Conservation (phyloP, 768 basidiomycete species). For the Suillus tomentosus region DNA sequence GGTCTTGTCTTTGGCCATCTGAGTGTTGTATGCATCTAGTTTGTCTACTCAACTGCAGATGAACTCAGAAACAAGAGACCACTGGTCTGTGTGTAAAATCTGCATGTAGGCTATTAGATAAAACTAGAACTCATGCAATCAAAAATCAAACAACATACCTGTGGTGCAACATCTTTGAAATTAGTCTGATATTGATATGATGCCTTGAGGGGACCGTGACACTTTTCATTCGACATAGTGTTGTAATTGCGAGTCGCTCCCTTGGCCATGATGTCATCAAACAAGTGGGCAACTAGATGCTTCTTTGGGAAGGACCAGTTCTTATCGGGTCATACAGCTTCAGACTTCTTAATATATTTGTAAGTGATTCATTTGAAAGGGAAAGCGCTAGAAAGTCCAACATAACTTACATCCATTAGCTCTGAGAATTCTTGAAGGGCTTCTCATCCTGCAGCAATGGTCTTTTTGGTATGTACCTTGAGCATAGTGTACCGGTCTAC, state of each 20-base stretch:
- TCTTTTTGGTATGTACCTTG: slow-evolving; percentile 33
- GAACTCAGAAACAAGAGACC: slow-evolving; percentile 12
- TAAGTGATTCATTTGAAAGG: not conserved
- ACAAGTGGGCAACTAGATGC: slow-evolving; percentile 34
- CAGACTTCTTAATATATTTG: slow-evolving; percentile 5
- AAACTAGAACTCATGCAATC: not conserved
- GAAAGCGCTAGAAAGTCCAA: no score
- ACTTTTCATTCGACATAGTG: slow-evolving; percentile 33
- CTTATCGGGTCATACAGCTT: slow-evolving; percentile 17
- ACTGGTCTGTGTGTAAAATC: slow-evolving; percentile 13
- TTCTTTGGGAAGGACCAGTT: slow-evolving; percentile 36
- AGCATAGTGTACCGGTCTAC: slow-evolving; percentile 32
- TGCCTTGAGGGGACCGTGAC: slow-evolving; percentile 17
- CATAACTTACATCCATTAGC: slow-evolving; percentile 23
- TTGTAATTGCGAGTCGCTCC: slow-evolving; percentile 33
- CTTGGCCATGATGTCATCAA: slow-evolving; percentile 33
- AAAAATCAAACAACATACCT: slow-evolving; percentile 29
- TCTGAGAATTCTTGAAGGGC: slow-evolving; percentile 22
- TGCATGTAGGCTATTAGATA: not conserved
- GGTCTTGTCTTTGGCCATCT: not conserved
- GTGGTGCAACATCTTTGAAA: slow-evolving; percentile 35
- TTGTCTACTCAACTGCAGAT: slow-evolving; percentile 5
- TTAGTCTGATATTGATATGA: slow-evolving; percentile 33
- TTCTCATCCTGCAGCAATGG: slow-evolving; percentile 20
- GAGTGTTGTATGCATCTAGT: slow-evolving; percentile 20